Evolutionary conservation across 1,284 basidiomycete species (phyloP), one percentile per base, ranked within the genome.

Genomic region (Rhizoctonia solani): DNA sequence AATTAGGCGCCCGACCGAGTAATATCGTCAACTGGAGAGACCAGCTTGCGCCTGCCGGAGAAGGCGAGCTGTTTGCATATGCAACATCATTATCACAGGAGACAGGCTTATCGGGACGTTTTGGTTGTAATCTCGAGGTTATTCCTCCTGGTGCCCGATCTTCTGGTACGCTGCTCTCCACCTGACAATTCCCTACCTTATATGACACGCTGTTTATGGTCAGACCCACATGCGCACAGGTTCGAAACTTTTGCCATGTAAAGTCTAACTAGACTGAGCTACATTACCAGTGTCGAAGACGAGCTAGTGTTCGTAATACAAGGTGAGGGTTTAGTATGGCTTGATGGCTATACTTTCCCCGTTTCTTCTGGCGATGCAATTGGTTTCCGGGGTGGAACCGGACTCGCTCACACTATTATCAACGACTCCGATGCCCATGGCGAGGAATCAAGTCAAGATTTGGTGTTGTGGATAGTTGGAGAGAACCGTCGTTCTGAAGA

Each of bases 331-430:
- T 29, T 66, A 2, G 66, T 72, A 2, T 73, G 72, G 72, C 47
- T 73, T 4, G 69, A 73, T 58, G 72, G 72, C 9, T 29, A 72
- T 63, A 67, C 70, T 0, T 50, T 67, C 30, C 65, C 65, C 1
- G 63, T 73, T n/a, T 65, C 69, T 29, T 53, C 68, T 5, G 72
- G 72, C 1, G 72, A 73, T 55, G 71, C 69, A 9, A 53, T 73
- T n/a, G 72, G 71, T 1, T 73, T 73, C 56, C 66, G 68, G n/a
- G 69, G 65, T n/a, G 72, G 72, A 14, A 72, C 72, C 2, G 72
- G 72, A 11, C 68, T 72, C 25, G 70, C 70, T 1, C 72, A 72
- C 37, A 69, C 52, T n/a, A 68, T 73, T 49, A 73, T 72, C 63
- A 73, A 72, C 47, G 67, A 72, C 53, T 73, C 72, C 4, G 73